A percentile compares a stretch with the other conserved stretches of the same genome.
phyloP scores from a whole-genome alignment of 2,329 filamentous ascomycete species.

The Penicillium sp. region DNA sequence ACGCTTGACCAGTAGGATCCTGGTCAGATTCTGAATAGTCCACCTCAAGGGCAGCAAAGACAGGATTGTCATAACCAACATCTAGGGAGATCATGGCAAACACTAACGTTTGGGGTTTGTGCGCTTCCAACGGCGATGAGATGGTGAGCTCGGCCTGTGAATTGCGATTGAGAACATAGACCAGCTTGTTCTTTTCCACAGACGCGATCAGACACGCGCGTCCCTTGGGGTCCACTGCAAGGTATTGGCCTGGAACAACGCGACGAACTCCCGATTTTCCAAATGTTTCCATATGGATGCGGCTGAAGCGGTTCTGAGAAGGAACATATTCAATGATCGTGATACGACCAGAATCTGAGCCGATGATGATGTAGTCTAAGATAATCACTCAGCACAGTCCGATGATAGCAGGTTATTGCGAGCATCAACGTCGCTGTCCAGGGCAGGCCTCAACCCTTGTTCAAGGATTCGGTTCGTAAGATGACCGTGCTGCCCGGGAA shows the following conservation, averaged over 20 bases:
- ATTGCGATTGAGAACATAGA: slow-evolving; percentile 96
- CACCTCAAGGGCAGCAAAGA: slow-evolving; percentile 91
- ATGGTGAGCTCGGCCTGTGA: slow-evolving; percentile 93
- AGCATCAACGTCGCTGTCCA: slow-evolving; percentile 35
- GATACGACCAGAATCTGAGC: slow-evolving; percentile 92
- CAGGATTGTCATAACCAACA: slow-evolving; percentile 93
- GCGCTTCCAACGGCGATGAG: slow-evolving; percentile 92
- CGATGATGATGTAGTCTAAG: slow-evolving; percentile 91
- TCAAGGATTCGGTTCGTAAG: slow-evolving; percentile 31
- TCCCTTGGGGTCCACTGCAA: slow-evolving; percentile 93
- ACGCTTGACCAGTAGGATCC: slow-evolving; percentile 80
- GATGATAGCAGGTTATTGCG: slow-evolving; percentile 22
- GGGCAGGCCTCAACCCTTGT: slow-evolving; percentile 33
- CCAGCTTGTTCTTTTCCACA: slow-evolving; percentile 98
- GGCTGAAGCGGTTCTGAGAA: slow-evolving; percentile 80
- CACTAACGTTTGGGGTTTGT: slow-evolving; percentile 87
- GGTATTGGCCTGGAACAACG: slow-evolving; percentile 92
- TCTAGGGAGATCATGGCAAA: slow-evolving; percentile 86
- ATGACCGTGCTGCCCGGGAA: slow-evolving; percentile 54
- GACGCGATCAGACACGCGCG: slow-evolving; percentile 92
- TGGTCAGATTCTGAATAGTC: slow-evolving; percentile 91
- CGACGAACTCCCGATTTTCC: slow-evolving; percentile 94
- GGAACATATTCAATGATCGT: slow-evolving; percentile 90
- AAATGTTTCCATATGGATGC: slow-evolving; percentile 94
- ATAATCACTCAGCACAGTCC: slow-evolving; percentile 44